Base-by-base conservation (phyloP, 768 basidiomycete species). In the Kwoniella sp. region DNA sequence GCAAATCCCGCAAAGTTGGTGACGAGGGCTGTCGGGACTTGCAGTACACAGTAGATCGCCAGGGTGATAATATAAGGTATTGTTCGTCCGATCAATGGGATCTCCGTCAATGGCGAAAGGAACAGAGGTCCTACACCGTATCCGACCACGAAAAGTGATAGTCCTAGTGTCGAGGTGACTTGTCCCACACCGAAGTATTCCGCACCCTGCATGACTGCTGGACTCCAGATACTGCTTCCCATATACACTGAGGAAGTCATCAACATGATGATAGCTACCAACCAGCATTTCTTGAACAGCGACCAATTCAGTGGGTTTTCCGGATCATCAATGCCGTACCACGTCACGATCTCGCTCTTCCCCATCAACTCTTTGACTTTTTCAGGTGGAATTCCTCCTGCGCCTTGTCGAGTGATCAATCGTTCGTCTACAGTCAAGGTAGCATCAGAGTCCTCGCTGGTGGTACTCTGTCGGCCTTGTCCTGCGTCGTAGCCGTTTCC, bases 51-150 rank as follows among this genome's bases (percentile, higher is more conserved):
- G 63, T 80, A 82, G 55, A 81, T 40, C 46, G 70, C 51, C 21
- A 82, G 67, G 17, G 77, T 79, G 64, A 74, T 64, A 55, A 82
- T 75, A 65, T 82, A 82, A 22, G 76, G 70, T 2, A 76, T 64
- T 22, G 70, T 79, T 3, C 82, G 68, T 12, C 82, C 82, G 47
- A 82, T 71, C 1, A 65, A 36, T 0, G 81, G 79, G 26, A 82
- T 74, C 58, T 82, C 82, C 4, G 77, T 65, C 51, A 73, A 54
- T 0, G 71, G 71, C 27, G 66, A 64, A 37, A 73, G 66, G 69
- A 69, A 55, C 53, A 75, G 67, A 0, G 77, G 76, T 0, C 76
- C 80, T 17, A 81, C 64, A 12, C 78, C 81, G 69, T 82, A 82
- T 1, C 73, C 80, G 6, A 66, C 57, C 22, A 82, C 80, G 65